Percentiles rank a stretch among this genome's conserved stretches.
phyloP scores from a whole-genome alignment of 768 basidiomycete genomes.

The Boletus edulis region DNA sequence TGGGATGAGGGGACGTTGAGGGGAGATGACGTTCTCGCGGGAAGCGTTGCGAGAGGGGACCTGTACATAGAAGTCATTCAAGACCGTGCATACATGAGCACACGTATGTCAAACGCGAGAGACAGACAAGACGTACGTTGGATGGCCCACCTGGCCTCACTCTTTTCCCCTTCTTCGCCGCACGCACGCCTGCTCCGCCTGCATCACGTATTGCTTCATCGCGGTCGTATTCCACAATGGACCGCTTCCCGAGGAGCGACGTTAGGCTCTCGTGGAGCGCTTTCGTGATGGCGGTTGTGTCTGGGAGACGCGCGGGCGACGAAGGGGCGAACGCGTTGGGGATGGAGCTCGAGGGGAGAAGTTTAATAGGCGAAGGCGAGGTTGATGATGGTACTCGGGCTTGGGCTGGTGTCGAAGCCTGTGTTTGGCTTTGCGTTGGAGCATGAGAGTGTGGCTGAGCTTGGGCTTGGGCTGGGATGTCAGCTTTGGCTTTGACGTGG shows the following conservation, averaged over 20 bases:
- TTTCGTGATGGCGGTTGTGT: conserved; percentile 48
- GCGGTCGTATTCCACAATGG: conserved; percentile 41
- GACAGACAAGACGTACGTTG: conserved; percentile 27
- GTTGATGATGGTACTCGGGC: conserved; percentile 57
- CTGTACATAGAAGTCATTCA: background rate
- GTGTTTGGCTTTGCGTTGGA: conserved; percentile 21
- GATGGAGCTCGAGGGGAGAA: conserved; percentile 22
- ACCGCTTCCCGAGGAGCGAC: conserved; percentile 67
- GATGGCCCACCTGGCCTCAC: conserved; percentile 36
- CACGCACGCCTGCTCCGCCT: conserved; percentile 3
- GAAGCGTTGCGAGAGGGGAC: conserved; percentile 33
- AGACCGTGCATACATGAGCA: background rate
- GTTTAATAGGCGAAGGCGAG: conserved; percentile 54
- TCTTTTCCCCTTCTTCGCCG: conserved; percentile 33
- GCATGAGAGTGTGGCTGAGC: background rate
- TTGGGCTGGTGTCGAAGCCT: conserved; percentile 2
- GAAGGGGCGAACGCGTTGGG: conserved; percentile 14
- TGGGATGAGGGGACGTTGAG: conserved; percentile 3
- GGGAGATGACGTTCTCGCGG: conserved; percentile 22
- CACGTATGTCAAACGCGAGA: background rate
- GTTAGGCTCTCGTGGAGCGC: conserved; percentile 69
- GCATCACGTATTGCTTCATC: conserved; percentile 12
- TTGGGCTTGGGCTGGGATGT: background rate
- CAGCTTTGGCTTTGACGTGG: conserved; percentile 14
- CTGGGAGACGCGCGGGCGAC: conserved; percentile 34